Evolutionary conservation across 2,329 filamentous ascomycete genomes (phyloP).

Genomic region (Scedosporium boydii): DNA sequence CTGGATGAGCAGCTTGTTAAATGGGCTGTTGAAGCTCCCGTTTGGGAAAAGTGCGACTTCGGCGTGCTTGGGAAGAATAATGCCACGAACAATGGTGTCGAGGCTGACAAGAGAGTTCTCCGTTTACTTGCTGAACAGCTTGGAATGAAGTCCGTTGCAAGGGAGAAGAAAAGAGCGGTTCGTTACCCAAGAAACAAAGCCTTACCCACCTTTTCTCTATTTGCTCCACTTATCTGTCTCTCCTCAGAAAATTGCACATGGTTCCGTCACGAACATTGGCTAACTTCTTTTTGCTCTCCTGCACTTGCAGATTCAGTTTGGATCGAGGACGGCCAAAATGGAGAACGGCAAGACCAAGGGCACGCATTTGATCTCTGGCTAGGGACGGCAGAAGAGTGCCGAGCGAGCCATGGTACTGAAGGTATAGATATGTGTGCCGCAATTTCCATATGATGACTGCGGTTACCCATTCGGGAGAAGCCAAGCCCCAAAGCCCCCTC

Average conservation of each 20-base stretch:
- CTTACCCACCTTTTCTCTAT: background rate
- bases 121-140: conserved; percentile 67
- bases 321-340: conserved; percentile 76
- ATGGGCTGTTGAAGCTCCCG: conserved; percentile 65
- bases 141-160: conserved; percentile 60
- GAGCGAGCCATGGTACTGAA: background rate
- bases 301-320: conserved; percentile 61
- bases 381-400: conserved; percentile 1
- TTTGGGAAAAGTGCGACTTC: conserved; percentile 86
- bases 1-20: conserved; percentile 80
- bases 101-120: conserved; percentile 73
- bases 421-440: background rate
- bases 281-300: background rate
- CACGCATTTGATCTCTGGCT: conserved; percentile 26
- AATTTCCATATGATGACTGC: background rate
- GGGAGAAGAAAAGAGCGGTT: conserved; percentile 89
- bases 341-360: conserved; percentile 60
- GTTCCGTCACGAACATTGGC: background rate
- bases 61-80: conserved; percentile 27
- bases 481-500: background rate
- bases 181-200: conserved; percentile 19
- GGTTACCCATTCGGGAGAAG: background rate
- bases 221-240: background rate
- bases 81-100: too few species aligned
- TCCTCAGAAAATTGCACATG: background rate